Percentiles rank a stretch among this genome's conserved stretches.
Evolutionary conservation across 495 filamentous ascomycete genomes (phyloP).

Genomic region (Neohortaea acidophila): DNA sequence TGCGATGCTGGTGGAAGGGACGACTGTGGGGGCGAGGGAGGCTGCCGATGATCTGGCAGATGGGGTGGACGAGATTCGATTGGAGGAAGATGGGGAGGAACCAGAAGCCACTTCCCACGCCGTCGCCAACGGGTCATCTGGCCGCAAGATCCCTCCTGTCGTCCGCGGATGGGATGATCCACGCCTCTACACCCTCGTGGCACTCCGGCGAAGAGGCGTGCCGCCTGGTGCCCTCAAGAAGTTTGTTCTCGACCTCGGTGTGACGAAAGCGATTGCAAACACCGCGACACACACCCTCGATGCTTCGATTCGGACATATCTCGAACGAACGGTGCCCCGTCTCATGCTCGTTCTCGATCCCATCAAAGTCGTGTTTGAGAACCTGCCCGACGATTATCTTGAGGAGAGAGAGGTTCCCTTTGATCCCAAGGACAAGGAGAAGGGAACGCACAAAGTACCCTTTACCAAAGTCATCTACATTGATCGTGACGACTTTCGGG

Average conservation of each 20-base stretch:
- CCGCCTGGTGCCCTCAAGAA: slow-evolving; percentile 74
- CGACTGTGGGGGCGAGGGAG: slow-evolving; percentile 14
- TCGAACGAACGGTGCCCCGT: slow-evolving; percentile 71
- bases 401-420: slow-evolving; percentile 54
- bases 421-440: slow-evolving; percentile 51
- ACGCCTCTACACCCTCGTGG: slow-evolving; percentile 76
- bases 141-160: slow-evolving; percentile 20
- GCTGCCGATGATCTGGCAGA: slow-evolving; percentile 10
- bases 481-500: slow-evolving; percentile 81
- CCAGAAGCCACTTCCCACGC: slow-evolving; percentile 1
- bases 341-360: slow-evolving; percentile 68
- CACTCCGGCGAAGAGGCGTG: slow-evolving; percentile 63
- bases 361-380: slow-evolving; percentile 55
- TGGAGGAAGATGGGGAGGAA: slow-evolving; percentile 36
- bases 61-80: slow-evolving; percentile 8
- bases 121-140: slow-evolving; percentile 14
- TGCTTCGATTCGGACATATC: slow-evolving; percentile 59
- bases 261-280: slow-evolving; percentile 56
- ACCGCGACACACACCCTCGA: slow-evolving; percentile 67
- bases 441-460: slow-evolving; percentile 41
- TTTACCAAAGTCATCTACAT: slow-evolving; percentile 85
- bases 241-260: slow-evolving; percentile 79
- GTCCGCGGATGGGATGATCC: slow-evolving; percentile 85
- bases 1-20: slow-evolving; percentile 48
- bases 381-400: slow-evolving; percentile 50